Conservation (phyloP, 164 flowering plant species). For the Vitis cinerea region DNA sequence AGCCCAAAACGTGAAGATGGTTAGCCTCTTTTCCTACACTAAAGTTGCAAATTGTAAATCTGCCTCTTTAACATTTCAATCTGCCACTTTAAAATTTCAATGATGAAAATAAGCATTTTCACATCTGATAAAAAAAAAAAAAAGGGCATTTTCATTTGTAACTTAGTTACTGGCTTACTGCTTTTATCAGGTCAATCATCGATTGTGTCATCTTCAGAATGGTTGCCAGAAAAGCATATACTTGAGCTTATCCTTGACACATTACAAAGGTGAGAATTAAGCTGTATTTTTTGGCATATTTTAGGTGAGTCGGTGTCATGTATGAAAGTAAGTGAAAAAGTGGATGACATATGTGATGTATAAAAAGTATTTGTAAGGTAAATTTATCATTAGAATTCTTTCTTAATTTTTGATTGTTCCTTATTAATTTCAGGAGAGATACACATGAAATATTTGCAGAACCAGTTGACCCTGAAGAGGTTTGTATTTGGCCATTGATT, state of each 20-base stretch:
- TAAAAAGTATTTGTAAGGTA: neutral
- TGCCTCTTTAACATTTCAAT: neutral
- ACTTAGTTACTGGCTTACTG: neutral
- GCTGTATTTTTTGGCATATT: neutral
- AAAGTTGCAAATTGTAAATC: neutral
- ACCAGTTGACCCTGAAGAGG: conserved; percentile 79
- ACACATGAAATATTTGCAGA: conserved; percentile 63
- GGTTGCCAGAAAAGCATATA: conserved; percentile 43
- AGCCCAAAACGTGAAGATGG: conserved; percentile 9
- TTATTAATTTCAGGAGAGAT: conserved; percentile 51
- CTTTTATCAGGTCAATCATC: conserved; percentile 17
- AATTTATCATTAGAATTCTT: neutral
- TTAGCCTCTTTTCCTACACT: neutral
- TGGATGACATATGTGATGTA: no score
- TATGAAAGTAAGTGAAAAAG: no score
- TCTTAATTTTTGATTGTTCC: neutral
- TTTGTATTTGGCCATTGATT: conserved; percentile 21
- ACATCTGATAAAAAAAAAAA: neutral
- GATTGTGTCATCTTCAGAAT: conserved; percentile 2
- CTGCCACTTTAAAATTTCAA: neutral
- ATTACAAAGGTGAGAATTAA: conserved; percentile 47
- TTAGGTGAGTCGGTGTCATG: neutral
- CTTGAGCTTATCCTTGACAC: conserved; percentile 56
- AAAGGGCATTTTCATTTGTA: neutral
- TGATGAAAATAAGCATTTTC: neutral